Evolutionary conservation across 2,329 filamentous ascomycete species (phyloP), one percentile per base, ranked within the genome.

Genomic region (Apiospora sp.): DNA sequence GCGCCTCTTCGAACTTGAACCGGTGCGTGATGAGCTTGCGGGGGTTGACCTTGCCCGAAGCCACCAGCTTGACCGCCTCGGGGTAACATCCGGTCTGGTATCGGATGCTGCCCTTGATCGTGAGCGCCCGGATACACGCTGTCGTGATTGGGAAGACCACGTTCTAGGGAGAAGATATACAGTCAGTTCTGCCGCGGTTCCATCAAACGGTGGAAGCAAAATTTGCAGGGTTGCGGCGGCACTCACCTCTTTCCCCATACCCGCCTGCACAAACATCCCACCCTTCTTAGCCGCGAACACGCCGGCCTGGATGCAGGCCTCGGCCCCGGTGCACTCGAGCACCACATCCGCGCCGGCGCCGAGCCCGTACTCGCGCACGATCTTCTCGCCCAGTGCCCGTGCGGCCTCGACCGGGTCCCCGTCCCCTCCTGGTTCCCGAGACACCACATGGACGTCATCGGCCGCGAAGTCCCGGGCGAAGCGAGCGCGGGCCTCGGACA

Each of bases 401-500:
- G 82, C 80, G 43, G 82, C 80, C 48, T 83, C 80, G 1, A 81
- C 78, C 0, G 81, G 80, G 73, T 86, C 83, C 4, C 71, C 72
- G 22, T 73, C 86, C 85, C 2, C 94, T 95, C 80, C 96, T 96
- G 76, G 94, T 92, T 78, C 91, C 88, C 7, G 94, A 87, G 27
- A 87, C 88, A 83, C 82, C 93, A 94, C 1, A 87, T 87, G 81
- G 93, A 92, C 19, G 93, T 94, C 24, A 93, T 92, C 84, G 0
- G 85, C 87, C 68, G 89, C 89, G 78, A 94, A 96, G 48, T 84
- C 84, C 77, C 85, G 86, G 14, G 96, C 95, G 79, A 98, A 97
- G 72, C 93, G 89, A 73, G 98, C 86, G 82, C 96, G 91, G 77
- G 89, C 85, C 78, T 92, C 88, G 75, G 97, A 91, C 79, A 98